Evolutionary conservation across 345 rosid genomes (phyloP).

Genomic region (Dipteronia dyeriana): DNA sequence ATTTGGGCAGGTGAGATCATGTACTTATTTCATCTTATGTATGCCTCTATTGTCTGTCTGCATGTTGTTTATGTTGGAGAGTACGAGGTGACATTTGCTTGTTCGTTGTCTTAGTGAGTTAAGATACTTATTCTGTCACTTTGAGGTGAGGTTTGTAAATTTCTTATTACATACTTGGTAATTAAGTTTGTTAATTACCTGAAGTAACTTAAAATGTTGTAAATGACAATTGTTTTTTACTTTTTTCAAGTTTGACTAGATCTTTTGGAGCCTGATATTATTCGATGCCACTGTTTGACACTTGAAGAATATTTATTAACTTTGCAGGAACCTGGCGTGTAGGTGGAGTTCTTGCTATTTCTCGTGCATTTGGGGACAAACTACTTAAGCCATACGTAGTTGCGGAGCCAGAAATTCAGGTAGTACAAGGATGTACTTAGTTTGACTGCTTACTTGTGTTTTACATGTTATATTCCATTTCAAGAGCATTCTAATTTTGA

Average conservation of each 20-base stretch:
- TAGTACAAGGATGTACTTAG: not conserved
- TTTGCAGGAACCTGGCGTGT: conserved; percentile 53
- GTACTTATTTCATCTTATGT: not conserved
- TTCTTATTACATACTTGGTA: not conserved
- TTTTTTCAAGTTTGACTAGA: not conserved
- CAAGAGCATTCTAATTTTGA: not conserved
- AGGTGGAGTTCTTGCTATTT: conserved; percentile 54
- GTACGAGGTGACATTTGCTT: not conserved
- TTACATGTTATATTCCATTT: not conserved
- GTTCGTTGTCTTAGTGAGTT: not conserved
- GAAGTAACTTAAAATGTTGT: not conserved
- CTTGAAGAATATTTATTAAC: not conserved
- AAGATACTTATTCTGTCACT: not conserved
- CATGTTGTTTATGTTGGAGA: not conserved
- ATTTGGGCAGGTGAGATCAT: conserved; percentile 51
- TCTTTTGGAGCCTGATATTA: not conserved
- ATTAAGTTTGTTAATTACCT: not conserved
- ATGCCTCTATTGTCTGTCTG: not conserved
- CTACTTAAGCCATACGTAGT: conserved; percentile 60
- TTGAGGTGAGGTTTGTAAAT: not conserved
- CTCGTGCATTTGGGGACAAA: conserved; percentile 69
- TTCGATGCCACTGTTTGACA: conserved; percentile 12
- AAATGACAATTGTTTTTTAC: not conserved
- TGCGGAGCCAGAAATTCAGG: conserved; percentile 77
- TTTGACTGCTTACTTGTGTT: not conserved